These are phyloP conservation scores for Bolboschoenoplectus hybrid DNA, from an alignment of 202 grass and related monocot genomes.

Conservation along the genomic window DNA sequence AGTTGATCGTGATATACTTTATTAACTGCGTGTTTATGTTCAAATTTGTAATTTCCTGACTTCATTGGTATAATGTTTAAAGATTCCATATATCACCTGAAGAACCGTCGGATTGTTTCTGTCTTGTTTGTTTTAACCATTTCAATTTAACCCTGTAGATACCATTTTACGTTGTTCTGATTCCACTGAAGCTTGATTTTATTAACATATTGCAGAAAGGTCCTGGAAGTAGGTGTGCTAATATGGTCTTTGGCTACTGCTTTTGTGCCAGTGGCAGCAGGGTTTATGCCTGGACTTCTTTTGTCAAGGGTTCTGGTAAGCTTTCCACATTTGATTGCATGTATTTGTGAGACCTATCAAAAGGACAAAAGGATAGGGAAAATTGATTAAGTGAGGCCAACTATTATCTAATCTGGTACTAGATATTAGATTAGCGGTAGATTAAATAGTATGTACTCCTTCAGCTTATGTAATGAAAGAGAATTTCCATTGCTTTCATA, in stretches of 20 bases:
- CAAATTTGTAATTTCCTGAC: not conserved
- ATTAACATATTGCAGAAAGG: constrained; percentile 66
- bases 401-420: not conserved
- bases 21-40: not conserved
- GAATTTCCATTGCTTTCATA: not conserved
- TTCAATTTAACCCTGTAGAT: not conserved
- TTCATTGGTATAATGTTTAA: too few species aligned
- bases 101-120: not conserved
- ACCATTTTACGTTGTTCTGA: not conserved
- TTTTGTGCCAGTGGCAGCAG: constrained; percentile 67
- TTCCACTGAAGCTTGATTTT: constrained; percentile 27
- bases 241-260: constrained; percentile 85
- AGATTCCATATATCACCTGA: too few species aligned
- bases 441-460: not conserved
- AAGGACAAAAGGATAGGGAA: not conserved
- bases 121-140: not conserved
- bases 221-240: constrained; percentile 79
- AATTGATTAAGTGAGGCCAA: not conserved
- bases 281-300: constrained; percentile 90
- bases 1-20: not conserved
- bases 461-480: not conserved
- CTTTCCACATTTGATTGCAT: constrained; percentile 40
- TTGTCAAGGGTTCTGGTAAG: constrained; percentile 93
- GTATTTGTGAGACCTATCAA: constrained; percentile 26
- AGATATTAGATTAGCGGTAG: not conserved